Evolutionary conservation across 176 grass and related monocot genomes (phyloP), one percentile per base, ranked within the genome.

Genomic region (Aegilops sharonensis): DNA sequence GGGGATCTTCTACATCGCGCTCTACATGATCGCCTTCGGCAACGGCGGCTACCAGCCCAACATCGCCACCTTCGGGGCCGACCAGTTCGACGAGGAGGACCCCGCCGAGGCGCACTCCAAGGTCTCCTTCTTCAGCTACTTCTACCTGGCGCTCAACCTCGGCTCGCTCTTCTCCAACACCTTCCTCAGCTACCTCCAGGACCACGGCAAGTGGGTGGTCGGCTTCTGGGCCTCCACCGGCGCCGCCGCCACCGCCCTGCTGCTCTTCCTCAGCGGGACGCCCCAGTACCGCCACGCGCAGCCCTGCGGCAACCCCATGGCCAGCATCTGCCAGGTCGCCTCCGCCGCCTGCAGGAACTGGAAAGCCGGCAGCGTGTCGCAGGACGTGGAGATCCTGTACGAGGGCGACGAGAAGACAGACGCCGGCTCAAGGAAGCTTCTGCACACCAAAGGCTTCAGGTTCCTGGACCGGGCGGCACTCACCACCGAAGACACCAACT

Each of bases 101-200:
- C 78, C 75, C 1, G 20, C 32, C 0, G 96, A 98, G 77, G 88
- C 86, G 57, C 96, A 91, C 85, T 94, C 96, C 62, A 98, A 98
- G 79, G 67, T 95, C 35, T 93, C 96, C 32, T 98, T 95, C 90
- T 98, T 98, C 78, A 98, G 96, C 94, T 98, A 92, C 92, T 98
- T 98, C 88, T 98, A 98, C 90, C 75, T 98, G 59, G 93, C 91
- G 27, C 96, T 98, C 85, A 98, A 98, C 88, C 77, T 98, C 29
- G 96, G 96, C 14, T 98, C 96, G 1, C 96, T 98, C 77, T 95
- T 98, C 88, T 98, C 96, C 76, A 95, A 98, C 90, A 98, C 93
- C 64, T 89, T 98, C 86, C 79, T 98, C 39, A 90, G 93, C 86
- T 98, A 94, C 86, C 57, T 95, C 62, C 90, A 98, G 90, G 90